A percentile compares a stretch with the other conserved stretches of the same genome.
Conservation (phyloP, 495 filamentous ascomycete genomes). For the Mycothermus thermophilus region DNA sequence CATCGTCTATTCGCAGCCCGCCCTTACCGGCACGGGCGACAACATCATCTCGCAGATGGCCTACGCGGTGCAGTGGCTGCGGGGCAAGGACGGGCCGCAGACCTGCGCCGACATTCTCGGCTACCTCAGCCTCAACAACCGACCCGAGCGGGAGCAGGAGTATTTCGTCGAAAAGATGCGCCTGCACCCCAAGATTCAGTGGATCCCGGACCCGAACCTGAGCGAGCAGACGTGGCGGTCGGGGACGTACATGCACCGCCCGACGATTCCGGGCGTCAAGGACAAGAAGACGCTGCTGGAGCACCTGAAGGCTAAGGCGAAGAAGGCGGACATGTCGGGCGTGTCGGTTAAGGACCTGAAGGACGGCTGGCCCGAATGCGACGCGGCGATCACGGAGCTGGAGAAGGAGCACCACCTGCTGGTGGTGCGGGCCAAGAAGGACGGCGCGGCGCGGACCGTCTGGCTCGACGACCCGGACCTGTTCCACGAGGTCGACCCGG, state of each 20-base stretch:
- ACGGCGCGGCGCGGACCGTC: constrained; percentile 68
- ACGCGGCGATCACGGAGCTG: constrained; percentile 59
- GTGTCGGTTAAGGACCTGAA: constrained; percentile 76
- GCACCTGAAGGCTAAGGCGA: constrained; percentile 61
- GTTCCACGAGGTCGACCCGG: constrained; percentile 58
- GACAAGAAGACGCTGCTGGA: constrained; percentile 58
- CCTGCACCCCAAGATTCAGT: constrained; percentile 54
- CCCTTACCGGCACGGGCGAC: constrained; percentile 59
- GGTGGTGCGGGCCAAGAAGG: constrained; percentile 84
- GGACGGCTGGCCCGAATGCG: constrained; percentile 83
- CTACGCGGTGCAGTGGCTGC: constrained; percentile 75
- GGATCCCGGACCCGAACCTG: constrained; percentile 43
- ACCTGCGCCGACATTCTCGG: constrained; percentile 58
- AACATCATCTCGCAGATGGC: constrained; percentile 73
- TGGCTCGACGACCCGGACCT: constrained; percentile 79
- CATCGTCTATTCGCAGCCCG: constrained; percentile 64
- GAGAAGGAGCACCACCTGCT: constrained; percentile 68
- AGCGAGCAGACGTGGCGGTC: constrained; percentile 39
- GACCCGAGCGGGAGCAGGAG: constrained; percentile 27
- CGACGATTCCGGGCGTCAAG: constrained; percentile 63
- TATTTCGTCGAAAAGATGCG: constrained; percentile 36
- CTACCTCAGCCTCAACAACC: constrained; percentile 55
- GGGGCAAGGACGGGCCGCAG: constrained; percentile 56
- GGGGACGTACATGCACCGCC: constrained; percentile 65
- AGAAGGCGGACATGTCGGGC: constrained; percentile 65